Conservation (phyloP, 805 yeast genomes). For the Middelhovenomyces tepae region DNA sequence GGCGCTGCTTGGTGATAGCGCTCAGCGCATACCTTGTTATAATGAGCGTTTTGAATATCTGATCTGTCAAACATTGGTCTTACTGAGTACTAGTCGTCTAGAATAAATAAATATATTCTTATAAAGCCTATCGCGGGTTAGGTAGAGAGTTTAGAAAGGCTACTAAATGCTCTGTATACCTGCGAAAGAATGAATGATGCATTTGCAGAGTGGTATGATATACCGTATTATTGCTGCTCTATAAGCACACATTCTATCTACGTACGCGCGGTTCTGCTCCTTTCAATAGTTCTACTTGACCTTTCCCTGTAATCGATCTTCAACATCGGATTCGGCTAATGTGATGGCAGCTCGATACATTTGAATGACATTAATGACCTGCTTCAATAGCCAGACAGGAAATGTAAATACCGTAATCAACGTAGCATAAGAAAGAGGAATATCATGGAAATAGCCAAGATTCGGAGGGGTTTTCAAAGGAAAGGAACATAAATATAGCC, state of each 20-base stretch:
- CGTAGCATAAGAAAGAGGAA: slow-evolving; percentile 50
- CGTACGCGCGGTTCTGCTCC: too few relatives aligned
- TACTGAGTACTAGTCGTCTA: neutral
- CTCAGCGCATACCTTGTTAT: slow-evolving; percentile 25
- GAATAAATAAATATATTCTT: neutral
- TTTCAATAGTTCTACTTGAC: too few relatives aligned
- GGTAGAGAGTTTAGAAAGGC: too few relatives aligned
- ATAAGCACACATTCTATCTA: too few relatives aligned
- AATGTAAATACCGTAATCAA: slow-evolving; percentile 49
- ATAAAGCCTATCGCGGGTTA: too few relatives aligned
- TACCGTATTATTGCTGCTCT: too few relatives aligned
- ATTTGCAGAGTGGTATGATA: too few relatives aligned
- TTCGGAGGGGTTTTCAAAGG: slow-evolving; percentile 36
- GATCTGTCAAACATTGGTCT: slow-evolving; percentile 21
- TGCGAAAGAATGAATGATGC: too few relatives aligned
- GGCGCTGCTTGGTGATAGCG: slow-evolving; percentile 24
- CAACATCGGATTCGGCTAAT: slow-evolving; percentile 71
- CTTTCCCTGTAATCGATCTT: slow-evolving; percentile 23
- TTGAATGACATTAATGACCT: slow-evolving; percentile 81
- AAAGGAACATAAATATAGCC: slow-evolving; percentile 71
- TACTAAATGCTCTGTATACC: too few relatives aligned
- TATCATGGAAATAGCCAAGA: slow-evolving; percentile 26
- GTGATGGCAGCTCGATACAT: slow-evolving; percentile 74
- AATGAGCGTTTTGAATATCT: slow-evolving; percentile 20
- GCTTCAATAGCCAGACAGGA: slow-evolving; percentile 89